These are phyloP conservation scores for Kuraishia molischiana DNA, from an alignment of 805 yeast species.

Conservation along the genomic window DNA sequence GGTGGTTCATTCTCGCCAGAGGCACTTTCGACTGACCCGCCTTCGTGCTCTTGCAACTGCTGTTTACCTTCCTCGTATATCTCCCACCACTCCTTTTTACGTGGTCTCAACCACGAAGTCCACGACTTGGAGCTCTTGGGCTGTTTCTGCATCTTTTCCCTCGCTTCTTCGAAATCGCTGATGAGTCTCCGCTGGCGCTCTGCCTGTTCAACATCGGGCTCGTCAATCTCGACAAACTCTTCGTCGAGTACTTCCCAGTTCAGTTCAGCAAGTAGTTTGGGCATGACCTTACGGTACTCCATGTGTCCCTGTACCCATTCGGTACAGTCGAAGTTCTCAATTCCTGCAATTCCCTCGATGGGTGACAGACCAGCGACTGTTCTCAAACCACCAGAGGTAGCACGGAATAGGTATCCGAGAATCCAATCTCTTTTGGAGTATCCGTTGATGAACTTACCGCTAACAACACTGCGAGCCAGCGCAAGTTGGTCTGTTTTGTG, in stretches of 20 bases:
- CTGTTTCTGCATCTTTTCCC: conserved; percentile 41
- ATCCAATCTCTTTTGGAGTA: conserved; percentile 92
- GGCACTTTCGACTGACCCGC: conserved; percentile 12
- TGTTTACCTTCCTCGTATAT: conserved; percentile 30
- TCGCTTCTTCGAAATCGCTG: conserved; percentile 79
- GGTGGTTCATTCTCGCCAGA: conserved; percentile 11
- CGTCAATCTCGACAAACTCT: conserved; percentile 92
- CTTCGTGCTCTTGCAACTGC: conserved; percentile 15
- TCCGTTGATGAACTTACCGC: conserved; percentile 86
- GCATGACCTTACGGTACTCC: conserved; percentile 95
- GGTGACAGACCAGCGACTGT: conserved; percentile 88
- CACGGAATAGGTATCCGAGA: conserved; percentile 87
- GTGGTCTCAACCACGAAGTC: conserved; percentile 37
- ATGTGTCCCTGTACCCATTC: conserved; percentile 87
- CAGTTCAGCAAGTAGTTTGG: conserved; percentile 55
- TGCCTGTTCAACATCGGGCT: conserved; percentile 82
- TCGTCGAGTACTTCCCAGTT: conserved; percentile 83
- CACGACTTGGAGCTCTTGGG: conserved; percentile 29
- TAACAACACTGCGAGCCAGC: conserved; percentile 73
- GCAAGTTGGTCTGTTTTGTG: conserved; percentile 69
- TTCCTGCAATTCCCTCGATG: conserved; percentile 47
- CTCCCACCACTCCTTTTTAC: conserved; percentile 51
- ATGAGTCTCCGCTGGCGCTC: conserved; percentile 79
- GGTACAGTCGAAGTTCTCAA: conserved; percentile 85
- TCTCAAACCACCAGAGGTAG: conserved; percentile 89